phyloP scores from a whole-genome alignment of 768 basidiomycete species.

The Boletus pseudo-olivaceus region DNA sequence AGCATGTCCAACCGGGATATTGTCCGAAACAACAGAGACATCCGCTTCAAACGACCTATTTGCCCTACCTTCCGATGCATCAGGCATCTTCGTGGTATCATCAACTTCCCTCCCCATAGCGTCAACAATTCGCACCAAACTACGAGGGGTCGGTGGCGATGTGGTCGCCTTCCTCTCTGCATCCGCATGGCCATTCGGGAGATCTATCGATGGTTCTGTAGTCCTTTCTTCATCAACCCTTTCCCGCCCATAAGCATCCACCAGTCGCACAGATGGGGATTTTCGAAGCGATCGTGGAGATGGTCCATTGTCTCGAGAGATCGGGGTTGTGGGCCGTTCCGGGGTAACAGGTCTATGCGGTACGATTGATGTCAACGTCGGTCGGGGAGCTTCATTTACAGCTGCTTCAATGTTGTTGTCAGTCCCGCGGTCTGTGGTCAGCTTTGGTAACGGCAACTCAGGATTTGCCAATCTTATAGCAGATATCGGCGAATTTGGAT shows the following conservation, averaged over 20 bases:
- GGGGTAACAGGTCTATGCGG: constrained; percentile 17
- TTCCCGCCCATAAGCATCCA: constrained; percentile 70
- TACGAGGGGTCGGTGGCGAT: constrained; percentile 26
- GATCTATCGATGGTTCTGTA: background rate
- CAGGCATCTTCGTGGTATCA: constrained; percentile 33
- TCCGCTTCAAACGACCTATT: constrained; percentile 20
- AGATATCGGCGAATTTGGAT: constrained; percentile 23
- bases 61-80: constrained; percentile 16
- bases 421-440: background rate
- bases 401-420: constrained; percentile 4
- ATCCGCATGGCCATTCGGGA: constrained; percentile 17
- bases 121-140: constrained; percentile 58
- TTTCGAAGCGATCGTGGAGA: constrained; percentile 40
- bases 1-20: constrained; percentile 32
- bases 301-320: constrained; percentile 21
- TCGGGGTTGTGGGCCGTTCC: constrained; percentile 24
- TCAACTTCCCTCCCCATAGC: constrained; percentile 64
- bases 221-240: constrained; percentile 19
- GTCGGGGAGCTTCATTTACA: constrained; percentile 2
- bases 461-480: constrained; percentile 25
- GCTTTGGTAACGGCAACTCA: constrained; percentile 13
- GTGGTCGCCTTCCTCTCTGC: constrained; percentile 11
- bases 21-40: constrained; percentile 21
- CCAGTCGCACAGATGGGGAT: constrained; percentile 54
- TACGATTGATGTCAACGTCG: background rate